Conservation (phyloP, 768 basidiomycete genomes). For the Lactifluus pinguis region DNA sequence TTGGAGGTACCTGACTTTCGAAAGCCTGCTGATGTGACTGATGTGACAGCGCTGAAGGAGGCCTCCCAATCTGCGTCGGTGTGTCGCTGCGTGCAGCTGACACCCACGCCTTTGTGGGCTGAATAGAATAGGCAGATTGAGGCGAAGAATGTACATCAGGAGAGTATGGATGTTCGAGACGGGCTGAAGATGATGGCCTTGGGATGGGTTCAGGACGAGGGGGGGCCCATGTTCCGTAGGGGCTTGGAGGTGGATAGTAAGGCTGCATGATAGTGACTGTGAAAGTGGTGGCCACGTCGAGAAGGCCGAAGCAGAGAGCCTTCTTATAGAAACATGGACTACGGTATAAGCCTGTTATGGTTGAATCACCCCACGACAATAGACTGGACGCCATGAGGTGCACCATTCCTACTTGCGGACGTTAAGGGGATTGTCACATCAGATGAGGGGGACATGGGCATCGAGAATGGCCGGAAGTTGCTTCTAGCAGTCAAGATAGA, state of each 20-base stretch:
- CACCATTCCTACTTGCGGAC: background rate
- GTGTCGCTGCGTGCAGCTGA: background rate
- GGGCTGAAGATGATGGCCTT: background rate
- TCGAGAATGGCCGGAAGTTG: background rate
- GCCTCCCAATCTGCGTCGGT: background rate
- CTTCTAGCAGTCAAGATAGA: background rate
- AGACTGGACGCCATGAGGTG: background rate
- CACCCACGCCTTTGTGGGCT: background rate
- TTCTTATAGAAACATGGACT: background rate
- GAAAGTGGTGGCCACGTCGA: background rate
- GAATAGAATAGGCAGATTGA: background rate
- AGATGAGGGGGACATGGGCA: background rate
- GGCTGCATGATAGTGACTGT: slow-evolving; percentile 3
- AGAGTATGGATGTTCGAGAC: background rate
- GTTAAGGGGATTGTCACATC: background rate
- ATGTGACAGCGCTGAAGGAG: background rate
- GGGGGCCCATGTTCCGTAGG: background rate
- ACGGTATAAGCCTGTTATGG: background rate
- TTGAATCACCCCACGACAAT: background rate
- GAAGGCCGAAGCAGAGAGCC: background rate
- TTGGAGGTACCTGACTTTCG: background rate
- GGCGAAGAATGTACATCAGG: background rate
- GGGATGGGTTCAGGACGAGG: background rate
- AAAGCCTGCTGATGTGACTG: background rate
- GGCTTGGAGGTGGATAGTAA: slow-evolving; percentile 6